phyloP scores from a whole-genome alignment of 768 basidiomycete genomes.

The Postia placenta region DNA sequence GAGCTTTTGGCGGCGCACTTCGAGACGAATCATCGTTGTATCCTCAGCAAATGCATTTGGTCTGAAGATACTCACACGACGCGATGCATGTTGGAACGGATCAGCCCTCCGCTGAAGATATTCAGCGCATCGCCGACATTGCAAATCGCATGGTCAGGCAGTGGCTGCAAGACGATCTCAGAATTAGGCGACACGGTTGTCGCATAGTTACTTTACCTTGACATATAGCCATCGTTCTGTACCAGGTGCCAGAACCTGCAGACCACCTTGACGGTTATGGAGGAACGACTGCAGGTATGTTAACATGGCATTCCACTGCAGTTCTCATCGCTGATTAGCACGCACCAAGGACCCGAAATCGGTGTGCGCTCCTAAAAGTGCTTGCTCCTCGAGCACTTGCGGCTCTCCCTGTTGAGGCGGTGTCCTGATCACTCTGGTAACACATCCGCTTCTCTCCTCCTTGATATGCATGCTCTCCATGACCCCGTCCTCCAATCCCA shows the following conservation, averaged over 20 bases:
- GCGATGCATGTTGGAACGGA: conserved; percentile 57
- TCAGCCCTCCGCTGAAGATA: conserved; percentile 54
- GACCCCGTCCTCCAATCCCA: conserved; percentile 18
- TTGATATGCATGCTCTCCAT: conserved; percentile 14
- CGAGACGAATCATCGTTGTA: not conserved
- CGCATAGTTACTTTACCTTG: conserved; percentile 33
- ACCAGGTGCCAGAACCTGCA: conserved; percentile 63
- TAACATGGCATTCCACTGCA: not conserved
- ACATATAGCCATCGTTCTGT: conserved; percentile 61
- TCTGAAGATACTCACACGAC: conserved; percentile 40
- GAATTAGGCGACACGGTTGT: not conserved
- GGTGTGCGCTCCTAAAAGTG: conserved; percentile 7
- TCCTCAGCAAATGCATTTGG: not conserved
- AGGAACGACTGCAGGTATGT: conserved; percentile 47
- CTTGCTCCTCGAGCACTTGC: conserved; percentile 5
- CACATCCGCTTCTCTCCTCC: conserved; percentile 18
- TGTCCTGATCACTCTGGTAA: conserved; percentile 20
- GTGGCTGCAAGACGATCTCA: conserved; percentile 9
- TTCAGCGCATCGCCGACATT: conserved; percentile 44
- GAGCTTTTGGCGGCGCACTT: conserved; percentile 50
- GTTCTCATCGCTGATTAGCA: not conserved
- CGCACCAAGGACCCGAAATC: conserved; percentile 11
- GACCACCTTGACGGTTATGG: conserved; percentile 63
- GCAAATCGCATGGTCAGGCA: conserved; percentile 25
- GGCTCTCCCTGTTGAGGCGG: conserved; percentile 8